These are phyloP conservation scores for Phytophthora palmivora DNA, from an alignment of 352 stramenopile species.

Conservation along the genomic window DNA sequence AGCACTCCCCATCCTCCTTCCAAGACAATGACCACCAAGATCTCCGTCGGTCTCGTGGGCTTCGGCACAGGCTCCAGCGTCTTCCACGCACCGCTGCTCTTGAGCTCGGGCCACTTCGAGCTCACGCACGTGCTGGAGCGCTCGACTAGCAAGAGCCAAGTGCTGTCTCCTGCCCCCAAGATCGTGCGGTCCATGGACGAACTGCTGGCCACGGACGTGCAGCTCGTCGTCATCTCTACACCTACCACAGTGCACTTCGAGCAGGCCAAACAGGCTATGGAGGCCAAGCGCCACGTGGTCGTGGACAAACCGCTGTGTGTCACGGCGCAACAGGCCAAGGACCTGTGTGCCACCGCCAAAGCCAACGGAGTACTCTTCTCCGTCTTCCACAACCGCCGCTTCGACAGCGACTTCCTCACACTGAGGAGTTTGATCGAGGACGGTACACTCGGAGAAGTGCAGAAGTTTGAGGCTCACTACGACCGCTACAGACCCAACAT, in stretches of 20 bases:
- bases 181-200: slow-evolving; percentile 82
- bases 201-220: slow-evolving; percentile 61
- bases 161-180: slow-evolving; percentile 47
- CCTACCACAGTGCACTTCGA: slow-evolving; percentile 79
- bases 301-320: slow-evolving; percentile 82
- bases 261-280: slow-evolving; percentile 72
- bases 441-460: slow-evolving; percentile 58
- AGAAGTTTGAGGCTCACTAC: slow-evolving; percentile 68
- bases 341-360: slow-evolving; percentile 56
- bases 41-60: slow-evolving; percentile 71
- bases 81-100: slow-evolving; percentile 77
- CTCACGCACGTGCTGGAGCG: slow-evolving; percentile 84
- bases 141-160: slow-evolving; percentile 66
- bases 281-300: slow-evolving; percentile 78
- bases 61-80: slow-evolving; percentile 77
- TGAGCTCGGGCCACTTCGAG: slow-evolving; percentile 63
- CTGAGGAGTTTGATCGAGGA: slow-evolving; percentile 54
- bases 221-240: slow-evolving; percentile 79
- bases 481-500: slow-evolving; percentile 72
- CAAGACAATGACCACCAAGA: no score
- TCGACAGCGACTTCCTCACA: slow-evolving; percentile 81
- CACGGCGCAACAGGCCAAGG: slow-evolving; percentile 55
- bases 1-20: slow-evolving; percentile 8
- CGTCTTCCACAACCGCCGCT: slow-evolving; percentile 83
- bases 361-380: slow-evolving; percentile 67